These are phyloP conservation scores for Triangularia setosa DNA, from an alignment of 2,329 filamentous ascomycete genomes.

Conservation along the genomic window DNA sequence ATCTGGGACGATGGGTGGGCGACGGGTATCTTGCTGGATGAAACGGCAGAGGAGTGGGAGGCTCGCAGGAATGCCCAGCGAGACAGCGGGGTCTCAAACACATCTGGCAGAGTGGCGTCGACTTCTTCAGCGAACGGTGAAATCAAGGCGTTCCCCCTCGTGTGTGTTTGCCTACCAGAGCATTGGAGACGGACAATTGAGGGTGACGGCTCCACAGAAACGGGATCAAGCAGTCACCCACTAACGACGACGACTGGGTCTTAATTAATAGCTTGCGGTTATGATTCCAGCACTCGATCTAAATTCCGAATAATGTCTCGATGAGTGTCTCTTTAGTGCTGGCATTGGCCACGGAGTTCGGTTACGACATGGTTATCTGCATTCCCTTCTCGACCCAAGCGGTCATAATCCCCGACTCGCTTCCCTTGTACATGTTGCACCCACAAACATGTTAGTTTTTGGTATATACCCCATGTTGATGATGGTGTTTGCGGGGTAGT, in stretches of 20 bases:
- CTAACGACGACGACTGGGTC: constrained; percentile 26
- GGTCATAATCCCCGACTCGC: not conserved
- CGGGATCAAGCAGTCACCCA: constrained; percentile 45
- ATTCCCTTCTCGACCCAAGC: not conserved
- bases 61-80: constrained; percentile 70
- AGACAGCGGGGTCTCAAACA: constrained; percentile 89
- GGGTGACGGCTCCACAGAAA: constrained; percentile 70
- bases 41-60: constrained; percentile 87
- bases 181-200: constrained; percentile 98
- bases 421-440: not conserved
- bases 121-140: constrained; percentile 69
- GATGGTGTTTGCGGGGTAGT: not conserved
- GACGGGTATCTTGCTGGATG: constrained; percentile 78
- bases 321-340: constrained; percentile 28
- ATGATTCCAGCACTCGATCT: constrained; percentile 26
- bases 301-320: constrained; percentile 31
- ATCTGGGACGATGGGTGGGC: constrained; percentile 99
- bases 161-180: constrained; percentile 91
- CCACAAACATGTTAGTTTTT: not conserved
- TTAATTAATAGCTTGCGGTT: constrained; percentile 23
- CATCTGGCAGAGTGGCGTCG: constrained; percentile 57
- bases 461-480: not conserved
- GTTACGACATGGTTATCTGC: constrained; percentile 14
- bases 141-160: constrained; percentile 95
- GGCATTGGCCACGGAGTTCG: constrained; percentile 30